Evolutionary conservation across 2,329 filamentous ascomycete genomes (phyloP).

Genomic region (Lasiodiplodia theobromae): DNA sequence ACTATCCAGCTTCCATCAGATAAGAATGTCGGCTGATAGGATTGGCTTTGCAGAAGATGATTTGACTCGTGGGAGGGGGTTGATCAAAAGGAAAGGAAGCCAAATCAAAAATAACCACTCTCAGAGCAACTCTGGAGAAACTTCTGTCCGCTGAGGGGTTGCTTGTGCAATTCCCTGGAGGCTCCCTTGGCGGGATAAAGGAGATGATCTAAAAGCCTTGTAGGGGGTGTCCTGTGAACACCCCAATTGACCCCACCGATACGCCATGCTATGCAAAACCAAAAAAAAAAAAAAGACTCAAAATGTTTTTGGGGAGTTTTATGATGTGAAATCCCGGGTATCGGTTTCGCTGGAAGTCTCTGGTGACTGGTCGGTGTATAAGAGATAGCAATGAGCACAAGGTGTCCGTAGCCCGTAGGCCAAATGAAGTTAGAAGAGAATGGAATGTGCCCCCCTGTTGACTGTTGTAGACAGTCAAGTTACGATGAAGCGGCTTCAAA

Average conservation of each 20-base stretch:
- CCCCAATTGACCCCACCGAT: background rate
- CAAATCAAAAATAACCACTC: background rate
- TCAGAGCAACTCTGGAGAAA: background rate
- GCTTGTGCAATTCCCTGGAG: background rate
- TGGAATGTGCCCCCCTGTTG: background rate
- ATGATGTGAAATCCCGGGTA: conserved; percentile 23
- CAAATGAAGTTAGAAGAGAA: background rate
- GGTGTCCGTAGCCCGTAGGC: background rate
- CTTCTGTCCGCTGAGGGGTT: background rate
- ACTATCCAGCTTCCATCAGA: too few species aligned
- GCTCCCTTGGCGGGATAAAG: background rate
- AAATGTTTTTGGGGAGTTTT: conserved; percentile 7
- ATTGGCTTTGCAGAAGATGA: background rate
- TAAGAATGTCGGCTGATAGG: background rate
- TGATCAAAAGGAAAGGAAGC: background rate
- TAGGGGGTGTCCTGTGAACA: background rate
- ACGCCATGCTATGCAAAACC: conserved; percentile 27
- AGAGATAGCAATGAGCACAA: conserved; percentile 1
- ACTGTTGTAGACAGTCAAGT: background rate
- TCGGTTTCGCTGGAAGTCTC: conserved; percentile 6
- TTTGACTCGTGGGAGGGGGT: background rate
- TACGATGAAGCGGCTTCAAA: background rate
- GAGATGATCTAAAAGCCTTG: background rate
- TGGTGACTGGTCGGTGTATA: background rate
- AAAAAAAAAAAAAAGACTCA: background rate